Evolutionary conservation across 2,329 filamentous ascomycete genomes (phyloP).

Genomic region (Trichoderma cornu-damae): DNA sequence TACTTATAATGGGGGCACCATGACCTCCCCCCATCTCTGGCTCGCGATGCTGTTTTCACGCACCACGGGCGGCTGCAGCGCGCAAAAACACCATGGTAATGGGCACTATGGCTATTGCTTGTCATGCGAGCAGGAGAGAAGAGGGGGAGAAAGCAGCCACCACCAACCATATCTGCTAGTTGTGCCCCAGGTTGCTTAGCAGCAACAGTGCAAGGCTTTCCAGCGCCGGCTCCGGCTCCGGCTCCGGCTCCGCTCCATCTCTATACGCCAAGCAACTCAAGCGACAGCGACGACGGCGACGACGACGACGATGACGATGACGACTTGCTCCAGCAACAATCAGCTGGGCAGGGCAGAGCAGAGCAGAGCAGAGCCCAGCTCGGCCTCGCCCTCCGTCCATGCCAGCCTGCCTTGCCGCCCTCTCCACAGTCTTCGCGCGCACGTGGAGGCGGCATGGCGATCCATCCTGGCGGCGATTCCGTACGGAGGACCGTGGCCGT

Average conservation of each 20-base stretch:
- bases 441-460: conserved; percentile 6
- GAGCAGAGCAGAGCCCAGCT: background rate
- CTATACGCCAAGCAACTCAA: background rate
- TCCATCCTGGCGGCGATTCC: background rate
- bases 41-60: too few relatives aligned
- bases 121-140: too few relatives aligned
- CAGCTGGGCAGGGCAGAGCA: too few relatives aligned
- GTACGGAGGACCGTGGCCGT: background rate
- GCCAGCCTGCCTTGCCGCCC: background rate
- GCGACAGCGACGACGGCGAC: background rate
- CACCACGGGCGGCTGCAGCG: too few relatives aligned
- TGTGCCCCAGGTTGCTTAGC: background rate
- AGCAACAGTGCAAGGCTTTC: background rate
- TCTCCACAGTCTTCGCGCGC: background rate
- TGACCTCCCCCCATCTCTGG: too few relatives aligned
- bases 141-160: too few relatives aligned
- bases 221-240: background rate
- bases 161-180: background rate
- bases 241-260: conserved; percentile 1
- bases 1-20: too few relatives aligned
- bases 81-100: too few relatives aligned
- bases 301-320: background rate
- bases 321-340: background rate
- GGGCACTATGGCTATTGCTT: too few relatives aligned
- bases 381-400: background rate